A percentile compares a stretch with the other conserved stretches of the same genome.
These are phyloP conservation scores for Aspergillus versicolor DNA, from an alignment of 2,329 filamentous ascomycete genomes.

Conservation along the genomic window DNA sequence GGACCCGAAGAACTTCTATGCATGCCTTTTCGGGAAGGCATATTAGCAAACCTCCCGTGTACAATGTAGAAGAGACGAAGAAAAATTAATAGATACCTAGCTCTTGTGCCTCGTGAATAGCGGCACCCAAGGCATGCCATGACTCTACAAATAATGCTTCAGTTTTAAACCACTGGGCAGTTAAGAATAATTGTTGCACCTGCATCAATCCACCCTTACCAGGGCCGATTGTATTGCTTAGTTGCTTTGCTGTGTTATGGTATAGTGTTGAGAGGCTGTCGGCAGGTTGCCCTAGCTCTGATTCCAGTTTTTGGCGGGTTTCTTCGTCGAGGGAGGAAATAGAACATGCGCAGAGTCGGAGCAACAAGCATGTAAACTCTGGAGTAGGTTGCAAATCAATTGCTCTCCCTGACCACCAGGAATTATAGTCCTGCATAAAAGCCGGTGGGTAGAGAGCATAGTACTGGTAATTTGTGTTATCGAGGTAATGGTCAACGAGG, in stretches of 20 bases:
- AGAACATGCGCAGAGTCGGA: slow-evolving; percentile 49
- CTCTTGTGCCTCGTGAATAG: slow-evolving; percentile 51
- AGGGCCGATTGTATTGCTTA: slow-evolving; percentile 44
- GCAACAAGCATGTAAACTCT: slow-evolving; percentile 49
- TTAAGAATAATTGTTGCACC: slow-evolving; percentile 52
- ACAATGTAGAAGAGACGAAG: not conserved
- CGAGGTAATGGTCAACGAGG: slow-evolving; percentile 49
- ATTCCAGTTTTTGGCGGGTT: slow-evolving; percentile 43
- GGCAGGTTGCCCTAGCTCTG: slow-evolving; percentile 43
- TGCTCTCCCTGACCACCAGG: slow-evolving; percentile 46
- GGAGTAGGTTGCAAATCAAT: slow-evolving; percentile 36
- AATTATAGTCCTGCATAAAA: slow-evolving; percentile 46
- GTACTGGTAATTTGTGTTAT: slow-evolving; percentile 48
- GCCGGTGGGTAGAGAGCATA: slow-evolving; percentile 48
- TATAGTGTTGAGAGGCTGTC: slow-evolving; percentile 43
- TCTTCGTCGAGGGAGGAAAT: slow-evolving; percentile 43
- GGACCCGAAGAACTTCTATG: slow-evolving; percentile 40
- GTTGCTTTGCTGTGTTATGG: slow-evolving; percentile 43
- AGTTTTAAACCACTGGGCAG: slow-evolving; percentile 48
- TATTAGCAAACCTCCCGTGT: not conserved
- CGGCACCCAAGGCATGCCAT: slow-evolving; percentile 48
- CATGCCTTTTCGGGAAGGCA: slow-evolving; percentile 15
- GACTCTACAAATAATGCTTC: slow-evolving; percentile 50
- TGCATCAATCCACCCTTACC: slow-evolving; percentile 47
- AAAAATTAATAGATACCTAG: slow-evolving; percentile 36